Conservation (phyloP, 192 early-diverging fungal genomes). For the Coemansia sp. region DNA sequence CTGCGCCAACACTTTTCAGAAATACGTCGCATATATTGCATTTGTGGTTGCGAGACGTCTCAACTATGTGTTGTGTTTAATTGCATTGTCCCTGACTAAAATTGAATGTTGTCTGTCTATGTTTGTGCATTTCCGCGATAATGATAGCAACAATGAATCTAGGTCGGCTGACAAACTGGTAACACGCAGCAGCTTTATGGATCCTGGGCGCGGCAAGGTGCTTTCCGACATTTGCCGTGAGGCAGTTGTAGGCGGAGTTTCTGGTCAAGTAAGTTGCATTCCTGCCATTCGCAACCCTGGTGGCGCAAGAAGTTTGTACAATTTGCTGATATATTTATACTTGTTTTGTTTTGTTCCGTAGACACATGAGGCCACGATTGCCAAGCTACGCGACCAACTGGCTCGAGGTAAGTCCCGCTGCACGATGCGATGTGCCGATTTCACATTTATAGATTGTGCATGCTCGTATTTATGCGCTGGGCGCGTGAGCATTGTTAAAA, state of each 20-base stretch:
- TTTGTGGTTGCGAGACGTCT: background rate
- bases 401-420: slow-evolving; percentile 31
- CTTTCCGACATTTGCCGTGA: slow-evolving; percentile 24
- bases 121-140: slow-evolving; percentile 5
- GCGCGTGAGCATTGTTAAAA: slow-evolving; percentile 9
- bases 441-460: slow-evolving; percentile 3
- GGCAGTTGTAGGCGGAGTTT: slow-evolving; percentile 9
- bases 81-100: background rate
- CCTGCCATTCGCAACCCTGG: background rate
- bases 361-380: slow-evolving; percentile 13
- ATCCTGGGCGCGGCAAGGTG: slow-evolving; percentile 19
- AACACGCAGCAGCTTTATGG: slow-evolving; percentile 25
- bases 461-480: slow-evolving; percentile 10
- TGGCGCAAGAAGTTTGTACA: background rate
- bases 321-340: background rate
- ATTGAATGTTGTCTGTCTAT: background rate
- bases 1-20: background rate
- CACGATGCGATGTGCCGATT: slow-evolving; percentile 3
- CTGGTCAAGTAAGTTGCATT: background rate
- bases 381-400: slow-evolving; percentile 20
- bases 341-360: background rate
- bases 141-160: slow-evolving; percentile 8
- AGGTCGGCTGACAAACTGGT: slow-evolving; percentile 36
- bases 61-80: background rate
- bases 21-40: background rate